Base-by-base conservation (phyloP, 225 moss, liverwort and hornwort genomes). In the Ulota crispa region DNA sequence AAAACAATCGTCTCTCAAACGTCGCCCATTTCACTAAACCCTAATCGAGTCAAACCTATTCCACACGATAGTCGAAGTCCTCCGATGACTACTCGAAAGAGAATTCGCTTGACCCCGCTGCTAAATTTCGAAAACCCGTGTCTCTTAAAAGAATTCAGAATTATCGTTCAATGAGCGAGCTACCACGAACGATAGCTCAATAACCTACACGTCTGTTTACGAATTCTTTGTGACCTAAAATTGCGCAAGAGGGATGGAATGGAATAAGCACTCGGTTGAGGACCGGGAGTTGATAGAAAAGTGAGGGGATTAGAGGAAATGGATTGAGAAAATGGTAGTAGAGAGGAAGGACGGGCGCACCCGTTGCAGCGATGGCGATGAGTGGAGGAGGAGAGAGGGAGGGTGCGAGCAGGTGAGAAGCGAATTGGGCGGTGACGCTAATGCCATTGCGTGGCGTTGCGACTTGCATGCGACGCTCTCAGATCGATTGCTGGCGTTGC, bases 281-380 rank as follows among this genome's bases (percentile, higher is more conserved):
- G 55, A 52, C 18, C 26, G 24, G 34, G 52, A 77, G 10, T 36
- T 15, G 26, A 52, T 13, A 20, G 53, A 10, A 26, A 26, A 37
- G 36, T 36, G 18, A 36, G 66, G 9, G 32, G 39, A 69, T 6
- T 7, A 78, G 66, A 26, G 24, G 42, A 42, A 68, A 9, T 30
- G 26, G 9, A 34, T 79, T 32, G 24, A 45, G 32, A 45, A 61
- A 34, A 30, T 31, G 47, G 47, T 13, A 70, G 45, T 14, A 30
- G 30, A 55, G 27, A 20, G 28, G 70, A 7, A 43, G 1, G 18
- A 27, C 4, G 62, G 13, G 68, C 67, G 15, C 61, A 81, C 86
- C 88, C 78, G 88, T n/a, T 36, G 86, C 30, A 47, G 39, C 39
- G 9, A 39, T 39, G 39, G 73, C 62, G 78, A 78, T 15, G 63